Evolutionary conservation across 768 basidiomycete genomes (phyloP).

Genomic region (Trametes cubensis): DNA sequence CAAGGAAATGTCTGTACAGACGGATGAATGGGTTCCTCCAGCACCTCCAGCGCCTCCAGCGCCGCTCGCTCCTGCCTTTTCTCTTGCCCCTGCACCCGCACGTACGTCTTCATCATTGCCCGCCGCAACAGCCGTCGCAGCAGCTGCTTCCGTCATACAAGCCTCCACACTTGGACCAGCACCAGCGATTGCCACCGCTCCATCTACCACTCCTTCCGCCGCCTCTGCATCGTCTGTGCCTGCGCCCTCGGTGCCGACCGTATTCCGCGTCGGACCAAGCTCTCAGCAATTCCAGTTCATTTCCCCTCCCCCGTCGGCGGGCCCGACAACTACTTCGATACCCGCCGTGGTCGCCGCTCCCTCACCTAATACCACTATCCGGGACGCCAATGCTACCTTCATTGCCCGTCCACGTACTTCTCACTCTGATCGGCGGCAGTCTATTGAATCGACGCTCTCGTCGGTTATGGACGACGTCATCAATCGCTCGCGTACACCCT

Average conservation of each 20-base stretch:
- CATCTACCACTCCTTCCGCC: conserved; percentile 50
- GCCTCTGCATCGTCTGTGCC: conserved; percentile 44
- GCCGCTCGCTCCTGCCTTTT: conserved; percentile 30
- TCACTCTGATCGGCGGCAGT: conserved; percentile 64
- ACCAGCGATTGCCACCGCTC: too few relatives aligned
- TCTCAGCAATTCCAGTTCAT: conserved; percentile 73
- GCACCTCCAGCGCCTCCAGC: conserved; percentile 41
- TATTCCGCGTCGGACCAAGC: conserved; percentile 61
- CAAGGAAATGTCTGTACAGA: conserved; percentile 79
- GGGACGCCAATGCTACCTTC: conserved; percentile 57
- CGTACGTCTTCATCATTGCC: neutral
- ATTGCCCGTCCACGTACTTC: conserved; percentile 52
- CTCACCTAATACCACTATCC: conserved; percentile 45
- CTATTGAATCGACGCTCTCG: conserved; percentile 71
- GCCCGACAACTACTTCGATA: conserved; percentile 36
- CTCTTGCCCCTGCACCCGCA: conserved; percentile 33
- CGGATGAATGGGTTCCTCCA: conserved; percentile 66
- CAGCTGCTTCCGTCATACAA: conserved; percentile 35
- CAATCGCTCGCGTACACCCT: conserved; percentile 63
- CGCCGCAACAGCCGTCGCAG: conserved; percentile 45
- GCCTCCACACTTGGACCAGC: too few relatives aligned
- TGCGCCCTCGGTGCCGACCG: conserved; percentile 33
- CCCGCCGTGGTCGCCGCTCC: conserved; percentile 42
- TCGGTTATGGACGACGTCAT: conserved; percentile 49
- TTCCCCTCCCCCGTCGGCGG: conserved; percentile 48